phyloP scores from a whole-genome alignment of 257 asterid species.

The Solanum clarkiae region DNA sequence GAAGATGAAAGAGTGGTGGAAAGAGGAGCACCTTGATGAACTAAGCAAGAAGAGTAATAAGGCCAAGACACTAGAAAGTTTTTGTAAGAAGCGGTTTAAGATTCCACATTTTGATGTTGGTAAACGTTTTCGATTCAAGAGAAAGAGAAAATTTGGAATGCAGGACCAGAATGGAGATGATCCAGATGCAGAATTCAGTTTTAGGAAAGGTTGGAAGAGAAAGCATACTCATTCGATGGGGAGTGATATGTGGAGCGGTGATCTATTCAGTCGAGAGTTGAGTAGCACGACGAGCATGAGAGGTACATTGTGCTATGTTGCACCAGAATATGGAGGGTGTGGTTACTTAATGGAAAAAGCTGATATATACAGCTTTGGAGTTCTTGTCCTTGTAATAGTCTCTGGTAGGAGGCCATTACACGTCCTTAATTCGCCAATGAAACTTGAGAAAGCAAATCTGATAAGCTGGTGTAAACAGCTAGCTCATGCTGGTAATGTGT shows the following conservation, averaged over 20 bases:
- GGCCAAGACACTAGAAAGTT: conserved; percentile 7
- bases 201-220: conserved; percentile 50
- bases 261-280: conserved; percentile 79
- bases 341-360: conserved; percentile 79
- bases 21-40: conserved; percentile 66
- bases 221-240: conserved; percentile 38
- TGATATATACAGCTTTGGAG: conserved; percentile 87
- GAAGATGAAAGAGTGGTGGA: conserved; percentile 99
- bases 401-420: conserved; percentile 93
- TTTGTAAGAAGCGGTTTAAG: conserved; percentile 22
- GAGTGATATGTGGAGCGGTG: conserved; percentile 78
- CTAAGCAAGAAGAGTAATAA: conserved; percentile 28
- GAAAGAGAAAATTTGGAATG: conserved; percentile 8
- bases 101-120: conserved; percentile 60
- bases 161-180: conserved; percentile 9
- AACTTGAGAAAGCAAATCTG: conserved; percentile 76
- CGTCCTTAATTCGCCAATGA: conserved; percentile 86
- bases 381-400: conserved; percentile 62
- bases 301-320: conserved; percentile 83
- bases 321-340: conserved; percentile 75
- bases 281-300: conserved; percentile 99
- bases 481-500: conserved; percentile 53
- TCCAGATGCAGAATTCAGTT: conserved; percentile 56
- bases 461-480: conserved; percentile 80
- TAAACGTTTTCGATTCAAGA: conserved; percentile 36